phyloP scores from a whole-genome alignment of 2,329 filamentous ascomycete genomes.

The Pyrenophora tritici-repentis region DNA sequence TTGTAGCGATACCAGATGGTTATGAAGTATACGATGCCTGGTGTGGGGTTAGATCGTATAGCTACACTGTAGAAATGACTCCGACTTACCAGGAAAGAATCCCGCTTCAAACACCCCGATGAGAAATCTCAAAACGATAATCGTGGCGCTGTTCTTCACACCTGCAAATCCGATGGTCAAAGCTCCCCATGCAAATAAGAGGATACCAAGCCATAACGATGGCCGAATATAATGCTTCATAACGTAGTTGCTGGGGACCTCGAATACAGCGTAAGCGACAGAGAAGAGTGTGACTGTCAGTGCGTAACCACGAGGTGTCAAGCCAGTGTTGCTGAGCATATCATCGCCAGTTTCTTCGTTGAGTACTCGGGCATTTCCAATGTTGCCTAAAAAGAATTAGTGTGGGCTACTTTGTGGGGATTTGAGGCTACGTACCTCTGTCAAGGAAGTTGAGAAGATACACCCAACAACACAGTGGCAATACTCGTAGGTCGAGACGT shows the following conservation, averaged over 20 bases:
- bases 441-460: conserved; percentile 8
- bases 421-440: neutral
- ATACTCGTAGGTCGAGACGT: conserved; percentile 2
- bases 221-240: conserved; percentile 59
- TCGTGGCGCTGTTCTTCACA: conserved; percentile 46
- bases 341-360: conserved; percentile 64
- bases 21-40: conserved; percentile 54
- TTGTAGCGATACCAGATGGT: conserved; percentile 62
- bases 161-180: conserved; percentile 53
- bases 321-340: conserved; percentile 64
- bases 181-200: conserved; percentile 53
- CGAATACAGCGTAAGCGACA: conserved; percentile 46
- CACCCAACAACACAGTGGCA: conserved; percentile 6
- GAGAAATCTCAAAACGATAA: conserved; percentile 50
- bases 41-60: neutral
- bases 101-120: conserved; percentile 30
- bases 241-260: conserved; percentile 61
- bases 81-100: conserved; percentile 15
- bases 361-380: conserved; percentile 71
- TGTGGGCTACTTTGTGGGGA: neutral
- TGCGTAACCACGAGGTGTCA: conserved; percentile 59
- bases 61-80: neutral
- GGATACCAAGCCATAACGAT: conserved; percentile 19
- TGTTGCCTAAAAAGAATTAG: neutral
- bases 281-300: conserved; percentile 44